Evolutionary conservation across 305 asterid genomes (phyloP).

Genomic region (Solanum hybrid): DNA sequence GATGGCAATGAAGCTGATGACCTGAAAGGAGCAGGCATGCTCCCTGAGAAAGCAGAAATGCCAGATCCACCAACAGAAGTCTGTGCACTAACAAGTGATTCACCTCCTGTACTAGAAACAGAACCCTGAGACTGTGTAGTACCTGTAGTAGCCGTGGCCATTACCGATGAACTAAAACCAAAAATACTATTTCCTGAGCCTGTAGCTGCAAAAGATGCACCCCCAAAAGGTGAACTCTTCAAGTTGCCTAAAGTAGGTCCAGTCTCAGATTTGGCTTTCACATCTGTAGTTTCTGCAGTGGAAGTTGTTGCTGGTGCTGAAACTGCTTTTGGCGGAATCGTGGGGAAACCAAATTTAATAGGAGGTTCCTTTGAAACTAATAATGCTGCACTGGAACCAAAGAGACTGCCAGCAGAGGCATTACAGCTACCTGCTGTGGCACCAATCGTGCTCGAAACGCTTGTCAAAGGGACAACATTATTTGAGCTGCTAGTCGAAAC

Average conservation of each 20-base stretch:
- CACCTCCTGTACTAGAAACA: constrained; percentile 11
- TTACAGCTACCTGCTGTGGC: constrained; percentile 22
- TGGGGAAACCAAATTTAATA: constrained; percentile 27
- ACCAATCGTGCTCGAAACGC: constrained; percentile 18
- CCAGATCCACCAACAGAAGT: constrained; percentile 19
- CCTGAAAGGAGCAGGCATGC: constrained; percentile 19
- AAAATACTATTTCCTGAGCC: constrained; percentile 9
- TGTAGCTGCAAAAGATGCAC: background rate
- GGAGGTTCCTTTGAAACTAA: constrained; percentile 18
- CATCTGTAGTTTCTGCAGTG: constrained; percentile 9
- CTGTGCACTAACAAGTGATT: constrained; percentile 8
- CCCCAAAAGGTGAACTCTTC: constrained; percentile 6
- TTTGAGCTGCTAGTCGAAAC: constrained; percentile 33
- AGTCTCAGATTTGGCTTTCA: constrained; percentile 7
- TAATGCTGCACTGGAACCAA: constrained; percentile 26
- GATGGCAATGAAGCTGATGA: constrained; percentile 15
- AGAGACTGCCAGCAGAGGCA: constrained; percentile 18
- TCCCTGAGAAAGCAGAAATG: constrained; percentile 14
- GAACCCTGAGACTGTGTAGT: constrained; percentile 15
- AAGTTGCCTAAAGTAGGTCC: constrained; percentile 5
- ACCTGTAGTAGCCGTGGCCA: background rate
- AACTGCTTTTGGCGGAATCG: constrained; percentile 17
- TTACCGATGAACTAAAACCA: constrained; percentile 6
- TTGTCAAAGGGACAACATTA: constrained; percentile 31
- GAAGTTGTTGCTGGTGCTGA: constrained; percentile 26